A percentile compares a stretch with the other conserved stretches of the same genome.
These are phyloP conservation scores for Wickerhamiella domercqiae DNA, from an alignment of 805 yeast genomes.

Conservation along the genomic window DNA sequence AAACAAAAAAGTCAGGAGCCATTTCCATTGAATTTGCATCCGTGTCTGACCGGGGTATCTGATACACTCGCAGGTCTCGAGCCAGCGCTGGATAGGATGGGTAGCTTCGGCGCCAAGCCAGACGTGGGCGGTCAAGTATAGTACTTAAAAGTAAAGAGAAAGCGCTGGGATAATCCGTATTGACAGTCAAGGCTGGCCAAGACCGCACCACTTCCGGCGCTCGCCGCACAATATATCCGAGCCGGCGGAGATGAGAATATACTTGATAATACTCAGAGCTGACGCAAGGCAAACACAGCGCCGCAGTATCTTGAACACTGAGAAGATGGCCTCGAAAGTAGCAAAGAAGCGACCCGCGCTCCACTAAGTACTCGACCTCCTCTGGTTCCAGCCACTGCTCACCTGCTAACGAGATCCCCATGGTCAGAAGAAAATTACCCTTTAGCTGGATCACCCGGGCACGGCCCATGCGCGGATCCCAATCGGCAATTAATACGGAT, in stretches of 20 bases:
- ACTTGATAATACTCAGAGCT: conserved; percentile 29
- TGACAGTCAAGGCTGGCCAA: neutral
- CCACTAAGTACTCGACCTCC: conserved; percentile 64
- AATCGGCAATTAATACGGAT: conserved; percentile 38
- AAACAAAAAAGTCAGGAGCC: conserved; percentile 44
- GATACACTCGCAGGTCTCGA: conserved; percentile 11
- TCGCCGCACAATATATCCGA: conserved; percentile 52
- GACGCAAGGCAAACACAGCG: conserved; percentile 26
- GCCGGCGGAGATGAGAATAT: conserved; percentile 57
- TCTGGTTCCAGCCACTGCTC: conserved; percentile 41
- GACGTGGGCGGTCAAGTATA: neutral
- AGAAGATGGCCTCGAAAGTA: conserved; percentile 28
- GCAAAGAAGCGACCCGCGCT: conserved; percentile 54
- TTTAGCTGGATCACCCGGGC: conserved; percentile 36
- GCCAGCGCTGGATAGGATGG: conserved; percentile 9
- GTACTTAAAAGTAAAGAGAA: neutral
- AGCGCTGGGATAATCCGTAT: neutral
- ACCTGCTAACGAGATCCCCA: conserved; percentile 46
- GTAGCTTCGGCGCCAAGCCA: conserved; percentile 17
- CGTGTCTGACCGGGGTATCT: neutral
- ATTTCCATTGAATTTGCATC: conserved; percentile 7
- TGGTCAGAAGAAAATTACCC: conserved; percentile 59
- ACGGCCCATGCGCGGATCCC: conserved; percentile 22
- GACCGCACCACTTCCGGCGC: neutral
- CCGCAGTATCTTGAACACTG: conserved; percentile 50